Percentiles rank a stretch among this genome's conserved stretches.
phyloP scores from a whole-genome alignment of 2,329 filamentous ascomycete genomes.

The Pseudogymnoascus destructans region DNA sequence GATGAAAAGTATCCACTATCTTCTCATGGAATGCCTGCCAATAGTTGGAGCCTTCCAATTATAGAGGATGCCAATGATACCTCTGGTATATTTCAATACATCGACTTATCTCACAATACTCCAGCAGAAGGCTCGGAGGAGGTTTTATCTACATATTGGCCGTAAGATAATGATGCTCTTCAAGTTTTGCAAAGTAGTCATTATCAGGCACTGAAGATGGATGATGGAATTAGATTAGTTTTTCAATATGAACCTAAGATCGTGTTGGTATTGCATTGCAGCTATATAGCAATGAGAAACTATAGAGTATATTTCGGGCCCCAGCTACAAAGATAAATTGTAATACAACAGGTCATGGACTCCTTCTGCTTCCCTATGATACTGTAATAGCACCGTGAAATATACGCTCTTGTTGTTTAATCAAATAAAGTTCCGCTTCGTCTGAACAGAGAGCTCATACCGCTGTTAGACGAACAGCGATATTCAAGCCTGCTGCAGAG shows the following conservation, averaged over 20 bases:
- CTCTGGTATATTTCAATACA: not conserved
- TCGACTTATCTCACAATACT: not conserved
- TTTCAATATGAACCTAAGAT: not conserved
- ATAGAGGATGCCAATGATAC: not conserved
- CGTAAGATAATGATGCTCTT: not conserved
- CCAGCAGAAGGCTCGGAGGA: not conserved
- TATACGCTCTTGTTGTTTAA: too few relatives aligned
- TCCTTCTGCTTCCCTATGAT: too few relatives aligned
- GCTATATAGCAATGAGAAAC: too few relatives aligned
- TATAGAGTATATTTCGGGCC: too few relatives aligned
- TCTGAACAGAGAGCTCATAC: too few relatives aligned
- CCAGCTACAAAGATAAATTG: too few relatives aligned
- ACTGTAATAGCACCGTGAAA: too few relatives aligned
- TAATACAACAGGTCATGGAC: too few relatives aligned
- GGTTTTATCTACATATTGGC: not conserved
- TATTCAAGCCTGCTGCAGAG: too few relatives aligned
- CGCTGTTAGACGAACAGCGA: too few relatives aligned
- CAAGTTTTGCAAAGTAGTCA: not conserved
- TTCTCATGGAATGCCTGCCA: not conserved
- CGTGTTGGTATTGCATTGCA: not conserved
- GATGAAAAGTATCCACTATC: not conserved
- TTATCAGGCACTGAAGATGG: not conserved
- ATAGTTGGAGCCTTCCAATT: conserved; percentile 1
- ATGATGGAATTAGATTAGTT: not conserved
- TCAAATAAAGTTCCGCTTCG: too few relatives aligned